Percentiles rank a stretch among this genome's conserved stretches.
Evolutionary conservation across 495 filamentous ascomycete species (phyloP).

Genomic region (Podospora pseudocomata): DNA sequence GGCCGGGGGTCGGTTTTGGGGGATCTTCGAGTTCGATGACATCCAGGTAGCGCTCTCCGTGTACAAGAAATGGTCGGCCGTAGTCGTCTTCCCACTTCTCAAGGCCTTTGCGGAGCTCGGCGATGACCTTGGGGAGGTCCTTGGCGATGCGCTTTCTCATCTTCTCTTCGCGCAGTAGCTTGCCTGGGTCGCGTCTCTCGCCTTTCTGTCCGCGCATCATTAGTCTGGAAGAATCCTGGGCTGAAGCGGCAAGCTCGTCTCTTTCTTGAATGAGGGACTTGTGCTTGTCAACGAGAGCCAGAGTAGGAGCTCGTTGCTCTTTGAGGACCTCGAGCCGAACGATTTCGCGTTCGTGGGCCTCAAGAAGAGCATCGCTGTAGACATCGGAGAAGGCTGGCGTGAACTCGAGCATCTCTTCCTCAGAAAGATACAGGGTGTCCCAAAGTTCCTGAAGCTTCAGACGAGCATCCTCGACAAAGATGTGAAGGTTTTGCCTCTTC

Average conservation of each 20-base stretch:
- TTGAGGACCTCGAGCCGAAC: conserved; percentile 72
- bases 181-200: conserved; percentile 86
- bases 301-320: conserved; percentile 80
- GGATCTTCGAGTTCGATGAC: conserved; percentile 60
- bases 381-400: conserved; percentile 88
- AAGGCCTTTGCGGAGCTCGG: conserved; percentile 74
- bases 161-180: conserved; percentile 95
- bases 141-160: conserved; percentile 95
- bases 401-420: conserved; percentile 98
- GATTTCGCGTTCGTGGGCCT: conserved; percentile 86
- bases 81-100: conserved; percentile 93
- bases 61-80: conserved; percentile 86
- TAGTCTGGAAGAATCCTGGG: conserved; percentile 89
- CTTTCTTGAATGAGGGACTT: conserved; percentile 79
- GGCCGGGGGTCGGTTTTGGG: conserved; percentile 54
- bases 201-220: conserved; percentile 85
- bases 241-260: conserved; percentile 79
- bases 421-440: conserved; percentile 89
- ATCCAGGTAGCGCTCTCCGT: conserved; percentile 85
- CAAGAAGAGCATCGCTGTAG: conserved; percentile 84
- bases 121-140: conserved; percentile 86
- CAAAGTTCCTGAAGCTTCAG: conserved; percentile 88
- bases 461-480: conserved; percentile 92
- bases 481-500: conserved; percentile 88
- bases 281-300: conserved; percentile 81